These are phyloP conservation scores for Cytospora mali DNA, from an alignment of 2,329 filamentous ascomycete species.

Conservation along the genomic window DNA sequence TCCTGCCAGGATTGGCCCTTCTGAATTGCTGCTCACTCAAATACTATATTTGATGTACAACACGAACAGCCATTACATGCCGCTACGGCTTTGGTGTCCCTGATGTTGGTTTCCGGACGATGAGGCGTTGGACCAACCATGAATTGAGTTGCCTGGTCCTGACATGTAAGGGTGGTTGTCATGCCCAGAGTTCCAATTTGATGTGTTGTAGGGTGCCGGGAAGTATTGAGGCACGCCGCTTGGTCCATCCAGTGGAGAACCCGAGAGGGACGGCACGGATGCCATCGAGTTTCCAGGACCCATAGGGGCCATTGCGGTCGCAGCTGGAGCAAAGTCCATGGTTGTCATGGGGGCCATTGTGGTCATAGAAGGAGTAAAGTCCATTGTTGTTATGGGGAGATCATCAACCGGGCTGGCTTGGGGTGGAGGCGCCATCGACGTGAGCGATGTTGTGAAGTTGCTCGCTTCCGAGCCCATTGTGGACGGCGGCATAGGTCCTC, in stretches of 20 bases:
- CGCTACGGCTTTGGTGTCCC: too few species aligned
- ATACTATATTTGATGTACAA: too few species aligned
- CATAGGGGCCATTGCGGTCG: background rate
- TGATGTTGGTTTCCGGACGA: background rate
- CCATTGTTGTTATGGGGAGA: slow-evolving; percentile 22
- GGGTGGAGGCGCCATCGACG: slow-evolving; percentile 15
- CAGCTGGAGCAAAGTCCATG: background rate
- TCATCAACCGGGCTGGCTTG: slow-evolving; percentile 15
- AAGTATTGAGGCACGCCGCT: slow-evolving; percentile 19
- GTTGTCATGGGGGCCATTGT: slow-evolving; percentile 14
- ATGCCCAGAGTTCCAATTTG: slow-evolving; percentile 12
- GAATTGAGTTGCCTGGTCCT: slow-evolving; percentile 15
- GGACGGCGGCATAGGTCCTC: slow-evolving; percentile 17
- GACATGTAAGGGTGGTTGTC: slow-evolving; percentile 18
- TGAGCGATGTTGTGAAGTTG: slow-evolving; percentile 16
- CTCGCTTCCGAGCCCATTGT: slow-evolving; percentile 3
- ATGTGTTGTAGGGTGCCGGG: slow-evolving; percentile 17
- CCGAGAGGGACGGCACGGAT: slow-evolving; percentile 19
- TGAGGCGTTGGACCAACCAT: slow-evolving; percentile 22
- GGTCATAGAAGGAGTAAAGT: slow-evolving; percentile 22
- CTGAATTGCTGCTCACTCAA: too few species aligned
- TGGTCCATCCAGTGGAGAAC: slow-evolving; percentile 16
- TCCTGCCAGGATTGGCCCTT: too few species aligned
- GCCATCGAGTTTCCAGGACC: slow-evolving; percentile 12
- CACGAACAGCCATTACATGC: too few species aligned